Evolutionary conservation across 306 rosid species (phyloP), one percentile per base, ranked within the genome.

Genomic region (Argentina anserina): DNA sequence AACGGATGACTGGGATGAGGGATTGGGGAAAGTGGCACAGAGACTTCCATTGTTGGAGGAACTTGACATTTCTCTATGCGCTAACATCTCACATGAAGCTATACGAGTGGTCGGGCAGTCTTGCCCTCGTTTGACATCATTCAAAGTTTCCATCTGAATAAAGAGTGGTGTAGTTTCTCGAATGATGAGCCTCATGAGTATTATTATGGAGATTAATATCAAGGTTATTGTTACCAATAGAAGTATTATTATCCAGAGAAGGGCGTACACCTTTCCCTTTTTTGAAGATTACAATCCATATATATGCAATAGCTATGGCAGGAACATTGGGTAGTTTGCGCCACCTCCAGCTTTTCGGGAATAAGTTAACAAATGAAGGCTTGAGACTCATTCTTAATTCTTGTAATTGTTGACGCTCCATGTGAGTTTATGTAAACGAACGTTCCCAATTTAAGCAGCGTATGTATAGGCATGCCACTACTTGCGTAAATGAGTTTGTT

Each of bases 281-380:
- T 20, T 15, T 28, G 13, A 37, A 42, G 53, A 47, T 52, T 82
- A 88, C 56, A 75, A 69, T 29, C 89, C 17, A 13, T 34, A 70
- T 45, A 89, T 90, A 50, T 9, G 77, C 3, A 4, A 2, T 33
- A 58, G 86, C 84, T 31, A 84, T 88, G 56, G 90, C 86, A 26
- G 41, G 64, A 72, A 77, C 42, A 67, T 83, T 88, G 90, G 89
- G 82, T 2, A 64, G 14, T 25, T 76, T 91, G 69, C 72, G 76
- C 68, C 86, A 79, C 76, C 86, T 91, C 81, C 89, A 85, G 79
- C 87, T 87, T 77, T n/a, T 85, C 18, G 89, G 94, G 74, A 87
- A 85, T 76, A 46, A 60, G 76, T 69, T 90, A 81, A 84, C 84
- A 53, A 11, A 53, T 23, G 60, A 53, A 21, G 60, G 15, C 60